Percentiles rank a stretch among this genome's conserved stretches.
These are phyloP conservation scores for Stromatinia cepivora DNA, from an alignment of 2,329 filamentous ascomycete species.

Conservation along the genomic window DNA sequence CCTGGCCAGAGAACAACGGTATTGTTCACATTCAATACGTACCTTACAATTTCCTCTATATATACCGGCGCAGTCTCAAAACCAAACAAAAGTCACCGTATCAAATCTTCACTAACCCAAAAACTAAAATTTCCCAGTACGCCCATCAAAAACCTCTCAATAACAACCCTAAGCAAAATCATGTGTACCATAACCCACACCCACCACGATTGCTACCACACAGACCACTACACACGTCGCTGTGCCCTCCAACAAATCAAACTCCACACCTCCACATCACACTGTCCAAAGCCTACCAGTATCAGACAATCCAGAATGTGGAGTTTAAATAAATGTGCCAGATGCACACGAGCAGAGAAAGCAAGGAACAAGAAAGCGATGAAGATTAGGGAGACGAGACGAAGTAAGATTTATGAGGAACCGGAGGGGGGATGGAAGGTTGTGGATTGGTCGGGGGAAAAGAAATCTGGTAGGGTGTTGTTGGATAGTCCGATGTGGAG, in stretches of 20 bases:
- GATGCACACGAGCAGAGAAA: background rate
- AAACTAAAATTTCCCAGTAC: background rate
- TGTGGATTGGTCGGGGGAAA: background rate
- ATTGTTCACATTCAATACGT: background rate
- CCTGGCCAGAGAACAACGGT: background rate
- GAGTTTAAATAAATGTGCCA: constrained; percentile 2
- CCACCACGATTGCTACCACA: background rate
- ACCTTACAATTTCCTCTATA: background rate
- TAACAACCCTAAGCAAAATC: background rate
- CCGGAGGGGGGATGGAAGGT: background rate
- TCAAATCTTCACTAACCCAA: background rate
- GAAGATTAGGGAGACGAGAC: background rate
- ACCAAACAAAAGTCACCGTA: background rate
- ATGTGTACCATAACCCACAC: background rate
- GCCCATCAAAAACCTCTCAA: background rate
- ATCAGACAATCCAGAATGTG: background rate
- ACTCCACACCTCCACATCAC: background rate
- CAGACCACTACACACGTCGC: background rate
- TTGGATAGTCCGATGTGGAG: background rate
- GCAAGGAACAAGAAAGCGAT: background rate
- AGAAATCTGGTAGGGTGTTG: too few species aligned
- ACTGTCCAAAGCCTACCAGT: background rate
- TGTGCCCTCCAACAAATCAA: background rate
- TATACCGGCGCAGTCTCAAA: background rate
- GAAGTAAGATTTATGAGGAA: background rate